These are phyloP conservation scores for Trichoderma simmonsii DNA, from an alignment of 2,329 filamentous ascomycete genomes.

Conservation along the genomic window DNA sequence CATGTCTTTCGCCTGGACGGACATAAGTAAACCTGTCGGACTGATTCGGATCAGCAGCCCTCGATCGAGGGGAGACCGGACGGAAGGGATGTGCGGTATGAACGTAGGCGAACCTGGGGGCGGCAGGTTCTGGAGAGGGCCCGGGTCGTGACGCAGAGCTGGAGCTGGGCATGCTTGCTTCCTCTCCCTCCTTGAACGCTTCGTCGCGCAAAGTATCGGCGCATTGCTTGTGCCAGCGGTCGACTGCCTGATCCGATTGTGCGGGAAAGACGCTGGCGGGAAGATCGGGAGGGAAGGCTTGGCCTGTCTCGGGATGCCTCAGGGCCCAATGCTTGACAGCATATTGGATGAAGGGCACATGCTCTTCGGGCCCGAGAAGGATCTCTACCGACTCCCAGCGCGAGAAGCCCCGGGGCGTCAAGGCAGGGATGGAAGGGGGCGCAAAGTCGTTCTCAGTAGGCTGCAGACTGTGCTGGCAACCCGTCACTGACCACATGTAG, in stretches of 20 bases:
- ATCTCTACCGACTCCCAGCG: constrained; percentile 93
- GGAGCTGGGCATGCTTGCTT: constrained; percentile 36
- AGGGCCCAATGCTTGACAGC: constrained; percentile 77
- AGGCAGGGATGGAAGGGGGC: constrained; percentile 73
- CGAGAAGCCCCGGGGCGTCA: constrained; percentile 82
- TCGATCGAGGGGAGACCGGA: constrained; percentile 27
- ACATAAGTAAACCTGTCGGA: constrained; percentile 38
- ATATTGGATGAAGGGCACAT: constrained; percentile 77
- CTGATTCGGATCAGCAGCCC: constrained; percentile 33
- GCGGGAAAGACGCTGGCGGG: constrained; percentile 65
- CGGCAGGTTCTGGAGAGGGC: constrained; percentile 30
- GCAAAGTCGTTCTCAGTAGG: constrained; percentile 70
- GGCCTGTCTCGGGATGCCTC: constrained; percentile 69
- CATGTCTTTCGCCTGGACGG: constrained; percentile 39
- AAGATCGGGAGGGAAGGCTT: constrained; percentile 60
- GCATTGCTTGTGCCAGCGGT: constrained; percentile 80
- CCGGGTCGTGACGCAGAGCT: constrained; percentile 21
- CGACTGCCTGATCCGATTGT: constrained; percentile 73
- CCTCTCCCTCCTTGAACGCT: constrained; percentile 50
- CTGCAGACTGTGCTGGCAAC: constrained; percentile 84
- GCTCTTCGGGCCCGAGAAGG: constrained; percentile 80
- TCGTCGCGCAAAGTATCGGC: constrained; percentile 55
- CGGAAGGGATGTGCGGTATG: constrained; percentile 35
- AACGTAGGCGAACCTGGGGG: constrained; percentile 39
- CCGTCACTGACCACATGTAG: constrained; percentile 87